Base-by-base conservation (phyloP, 495 filamentous ascomycete species). In the Aspergillus kassunensis region DNA sequence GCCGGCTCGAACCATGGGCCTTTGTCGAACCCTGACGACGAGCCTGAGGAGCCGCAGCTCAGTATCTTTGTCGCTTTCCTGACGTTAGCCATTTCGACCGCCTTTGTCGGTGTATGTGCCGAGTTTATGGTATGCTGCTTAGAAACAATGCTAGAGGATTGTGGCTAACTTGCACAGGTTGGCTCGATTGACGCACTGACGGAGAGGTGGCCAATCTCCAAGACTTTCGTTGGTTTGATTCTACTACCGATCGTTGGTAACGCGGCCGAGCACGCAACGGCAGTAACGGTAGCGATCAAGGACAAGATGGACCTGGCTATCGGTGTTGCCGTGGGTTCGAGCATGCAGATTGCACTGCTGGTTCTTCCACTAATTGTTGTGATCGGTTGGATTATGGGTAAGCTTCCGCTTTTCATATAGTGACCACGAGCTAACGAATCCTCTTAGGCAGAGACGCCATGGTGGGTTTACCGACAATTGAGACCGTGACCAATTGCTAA, bases 291-390 rank as follows among this genome's bases (percentile, higher is more conserved):
- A 6, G 89, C 89, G 1, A 76, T 82, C 64, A 95, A 93, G 75
- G 89, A 92, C 66, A 95, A 93, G 65, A 93, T 93, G 89, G 89
- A 93, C 61, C 70, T 92, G 15, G 82, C 87, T 10, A 91, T 92
- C 53, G 88, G 89, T 21, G 89, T 95, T 11, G 87, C 88, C 6
- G 83, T 95, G 11, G 89, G 89, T 44, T 89, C 85, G 21, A 87
- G 82, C 54, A 91, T 95, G 87, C 89, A 95, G 73, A 88, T 95
- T 68, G 84, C 89, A 0, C 70, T 95, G 19, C 76, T 92, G 54
- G 77, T 92, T 37, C 81, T 93, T 55, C 89, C 89, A 0, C 69
- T 93, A 39, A 76, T 87, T 53, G 81, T 92, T 16, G 80, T 93
- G 23, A 79, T 93, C 47, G 89, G 89, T 11, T 95, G 89, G 89